Evolutionary conservation across 2,329 filamentous ascomycete genomes (phyloP), one percentile per base, ranked within the genome.

Genomic region (Fusarium circinatum): DNA sequence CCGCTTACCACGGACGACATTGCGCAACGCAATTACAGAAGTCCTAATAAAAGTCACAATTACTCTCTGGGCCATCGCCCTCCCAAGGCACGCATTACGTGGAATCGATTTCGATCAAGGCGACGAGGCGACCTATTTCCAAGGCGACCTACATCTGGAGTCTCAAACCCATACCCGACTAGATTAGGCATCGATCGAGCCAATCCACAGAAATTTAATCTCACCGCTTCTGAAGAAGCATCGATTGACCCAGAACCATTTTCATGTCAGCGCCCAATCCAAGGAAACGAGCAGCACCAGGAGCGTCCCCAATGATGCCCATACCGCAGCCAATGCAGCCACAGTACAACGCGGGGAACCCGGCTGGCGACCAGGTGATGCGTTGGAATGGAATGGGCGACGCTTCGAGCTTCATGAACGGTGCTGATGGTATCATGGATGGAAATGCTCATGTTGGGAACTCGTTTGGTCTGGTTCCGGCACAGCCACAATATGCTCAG

Each of bases 231-330:
- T 45, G 26, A 49, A 36, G 72, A 65, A 74, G 74, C 47, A 41
- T 52, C n/a, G 61, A 63, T 34, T 47, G 54, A 59, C 36, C 28
- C 44, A 61, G 24, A 34, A 32, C 38, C 42, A 57, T 58, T 47
- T 65, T 70, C 70, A 88, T 88, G 86, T 85, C 88, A 65, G 79
- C 83, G 38, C 82, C 84, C 51, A 89, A 89, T 72, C 81, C 87
- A 26, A 84, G 93, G 82, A 96, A 96, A 85, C 89, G 94, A 81
- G 86, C 92, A 75, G 93, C 93, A 52, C 92, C 93, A 64, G 93
- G 92, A 80, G 85, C 91, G 70, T 88, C 90, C 42, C 92, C 93
- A n/a, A 84, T 89, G 73, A 84, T 88, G 28, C 89, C 90, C 39
- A 79, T 85, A 56, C 85, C 86, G 69, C 85, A 87, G 44, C 85